Base-by-base conservation (phyloP, 345 rosid genomes). In the Anastatica hierochuntica region DNA sequence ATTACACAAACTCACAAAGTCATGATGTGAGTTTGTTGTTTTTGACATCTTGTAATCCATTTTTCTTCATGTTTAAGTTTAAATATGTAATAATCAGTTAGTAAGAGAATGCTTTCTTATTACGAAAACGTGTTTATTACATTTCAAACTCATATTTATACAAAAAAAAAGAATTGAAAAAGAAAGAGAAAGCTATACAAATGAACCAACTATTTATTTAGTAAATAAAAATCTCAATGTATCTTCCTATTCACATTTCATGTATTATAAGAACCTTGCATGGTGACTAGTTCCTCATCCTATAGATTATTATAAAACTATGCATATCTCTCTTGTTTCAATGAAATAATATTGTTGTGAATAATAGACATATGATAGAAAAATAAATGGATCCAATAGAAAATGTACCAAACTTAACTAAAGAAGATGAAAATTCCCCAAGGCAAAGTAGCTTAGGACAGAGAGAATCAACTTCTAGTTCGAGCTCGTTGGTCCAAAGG, bases 201-300 rank as follows among this genome's bases (percentile, higher is more conserved):
- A 63, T 63, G 45, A 46, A 47, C 49, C 55, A 64, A 55, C 43
- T 39, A 63, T 10, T 16, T 56, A 38, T 51, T 56, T 63, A 48
- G 39, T 38, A 64, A 56, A 56, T 23, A 41, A 41, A 56, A 43
- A 29, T 56, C 69, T 49, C 58, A 64, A 41, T 35, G 46, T 57
- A 57, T 39, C 53, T 49, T 64, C 40, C 52, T 65, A 57, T 57
- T 57, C 64, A 65, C 64, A 57, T 57, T 65, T 65, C 51, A 56
- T 57, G 21, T 56, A 33, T 56, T 56, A 10, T 40, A 23, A 42
- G 12, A 63, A 39, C 56, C 69, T 48, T 64, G 56, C 69, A 64
- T 27, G 47, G 16, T 49, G 21, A 52, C 38, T 60, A 31, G 26
- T 31, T 53, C 47, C 40, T 42, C 53, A 1, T 34, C 44, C 43